Conservation (phyloP, 805 yeast species). For the Priceomyces fermenticarens region DNA sequence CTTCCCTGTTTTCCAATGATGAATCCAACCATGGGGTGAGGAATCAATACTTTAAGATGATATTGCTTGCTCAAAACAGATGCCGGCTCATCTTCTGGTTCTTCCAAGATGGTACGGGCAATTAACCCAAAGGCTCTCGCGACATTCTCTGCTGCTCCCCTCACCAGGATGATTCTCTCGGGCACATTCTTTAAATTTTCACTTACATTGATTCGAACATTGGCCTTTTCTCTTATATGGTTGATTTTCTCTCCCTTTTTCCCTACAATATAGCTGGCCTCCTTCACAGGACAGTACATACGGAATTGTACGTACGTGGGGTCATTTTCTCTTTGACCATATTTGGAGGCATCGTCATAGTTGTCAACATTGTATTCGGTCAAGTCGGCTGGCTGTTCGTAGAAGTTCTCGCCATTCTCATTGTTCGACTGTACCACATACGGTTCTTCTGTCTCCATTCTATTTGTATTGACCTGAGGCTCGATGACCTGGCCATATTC, state of each 20-base stretch:
- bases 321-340: slow-evolving; percentile 44
- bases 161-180: slow-evolving; percentile 69
- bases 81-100: slow-evolving; percentile 63
- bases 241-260: slow-evolving; percentile 75
- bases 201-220: slow-evolving; percentile 65
- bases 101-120: slow-evolving; percentile 62
- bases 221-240: slow-evolving; percentile 59
- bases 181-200: slow-evolving; percentile 70
- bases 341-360: slow-evolving; percentile 31
- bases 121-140: slow-evolving; percentile 81
- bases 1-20: slow-evolving; percentile 77
- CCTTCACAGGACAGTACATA: slow-evolving; percentile 72
- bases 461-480: too few relatives aligned
- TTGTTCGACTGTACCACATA: slow-evolving; percentile 1
- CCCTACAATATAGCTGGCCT: slow-evolving; percentile 74
- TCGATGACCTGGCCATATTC: not conserved
- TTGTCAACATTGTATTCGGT: not conserved
- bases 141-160: slow-evolving; percentile 74
- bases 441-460: not conserved
- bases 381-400: slow-evolving; percentile 1
- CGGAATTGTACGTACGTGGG: slow-evolving; percentile 66
- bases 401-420: not conserved
- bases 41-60: slow-evolving; percentile 61
- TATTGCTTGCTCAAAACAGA: slow-evolving; percentile 51
- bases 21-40: slow-evolving; percentile 77